Evolutionary conservation across 768 basidiomycete genomes (phyloP).

Genomic region (Butyriboletus loyo): DNA sequence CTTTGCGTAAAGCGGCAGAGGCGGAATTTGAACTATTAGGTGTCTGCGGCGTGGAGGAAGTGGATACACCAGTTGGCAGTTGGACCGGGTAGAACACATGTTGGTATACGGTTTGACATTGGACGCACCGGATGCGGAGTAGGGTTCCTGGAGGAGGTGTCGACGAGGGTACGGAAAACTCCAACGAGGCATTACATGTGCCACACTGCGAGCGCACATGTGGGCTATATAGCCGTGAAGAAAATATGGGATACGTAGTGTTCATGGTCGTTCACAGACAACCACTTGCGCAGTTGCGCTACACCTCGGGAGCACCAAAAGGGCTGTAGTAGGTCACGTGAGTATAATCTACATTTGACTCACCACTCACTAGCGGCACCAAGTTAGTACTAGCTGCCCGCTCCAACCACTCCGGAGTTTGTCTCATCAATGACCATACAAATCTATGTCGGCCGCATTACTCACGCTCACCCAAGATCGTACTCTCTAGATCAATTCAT

Average conservation of each 20-base stretch:
- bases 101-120: slow-evolving; percentile 56
- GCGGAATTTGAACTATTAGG: slow-evolving; percentile 20
- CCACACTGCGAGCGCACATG: slow-evolving; percentile 65
- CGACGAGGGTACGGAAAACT: slow-evolving; percentile 66
- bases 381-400: background rate
- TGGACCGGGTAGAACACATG: slow-evolving; percentile 71
- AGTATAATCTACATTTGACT: too few species aligned
- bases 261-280: slow-evolving; percentile 39
- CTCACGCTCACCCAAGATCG: background rate
- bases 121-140: slow-evolving; percentile 68
- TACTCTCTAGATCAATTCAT: too few species aligned
- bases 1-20: slow-evolving; percentile 36
- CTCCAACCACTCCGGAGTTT: background rate
- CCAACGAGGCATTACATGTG: slow-evolving; percentile 52
- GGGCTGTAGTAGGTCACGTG: slow-evolving; percentile 18
- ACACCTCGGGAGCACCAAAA: slow-evolving; percentile 1
- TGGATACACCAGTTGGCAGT: slow-evolving; percentile 34
- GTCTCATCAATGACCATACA: background rate
- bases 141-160: slow-evolving; percentile 53
- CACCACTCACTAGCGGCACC: too few species aligned
- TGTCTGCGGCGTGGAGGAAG: slow-evolving; percentile 13
- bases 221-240: slow-evolving; percentile 63
- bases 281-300: background rate
- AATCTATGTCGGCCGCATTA: background rate
- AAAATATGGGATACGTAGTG: slow-evolving; percentile 47